phyloP scores from a whole-genome alignment of 2,329 filamentous ascomycete species.

The Apiospora hydei region DNA sequence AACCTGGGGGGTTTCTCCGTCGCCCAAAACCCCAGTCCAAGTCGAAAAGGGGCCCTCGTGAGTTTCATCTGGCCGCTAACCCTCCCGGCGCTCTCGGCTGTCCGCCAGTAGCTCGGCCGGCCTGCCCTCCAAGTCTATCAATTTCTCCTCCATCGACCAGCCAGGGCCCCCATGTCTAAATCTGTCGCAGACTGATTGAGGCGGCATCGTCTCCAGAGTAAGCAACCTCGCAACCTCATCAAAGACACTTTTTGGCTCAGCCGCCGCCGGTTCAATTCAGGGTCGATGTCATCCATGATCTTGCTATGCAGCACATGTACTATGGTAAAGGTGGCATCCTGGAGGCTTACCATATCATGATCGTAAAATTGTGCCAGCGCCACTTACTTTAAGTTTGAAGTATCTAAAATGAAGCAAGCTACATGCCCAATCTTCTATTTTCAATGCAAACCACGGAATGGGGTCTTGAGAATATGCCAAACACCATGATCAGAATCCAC shows the following conservation, averaged over 20 bases:
- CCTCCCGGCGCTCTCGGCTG: slow-evolving; percentile 6
- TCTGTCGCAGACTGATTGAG: slow-evolving; percentile 16
- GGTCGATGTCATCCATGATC: neutral
- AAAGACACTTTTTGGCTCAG: slow-evolving; percentile 3
- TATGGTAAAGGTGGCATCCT: neutral
- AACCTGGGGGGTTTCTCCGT: slow-evolving; percentile 3
- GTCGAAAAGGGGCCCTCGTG: neutral
- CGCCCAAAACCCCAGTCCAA: neutral
- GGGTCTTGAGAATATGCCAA: neutral
- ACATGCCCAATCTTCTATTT: slow-evolving; percentile 1
- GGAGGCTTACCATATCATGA: neutral
- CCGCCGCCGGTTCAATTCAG: neutral
- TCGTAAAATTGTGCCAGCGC: neutral
- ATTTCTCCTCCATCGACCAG: neutral
- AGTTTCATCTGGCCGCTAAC: slow-evolving; percentile 16
- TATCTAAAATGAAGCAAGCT: slow-evolving; percentile 13
- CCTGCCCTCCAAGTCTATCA: neutral
- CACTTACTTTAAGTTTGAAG: slow-evolving; percentile 5
- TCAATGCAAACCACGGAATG: slow-evolving; percentile 10
- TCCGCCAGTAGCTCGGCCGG: slow-evolving; percentile 9
- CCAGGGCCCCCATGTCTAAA: slow-evolving; percentile 16
- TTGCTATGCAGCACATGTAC: neutral
- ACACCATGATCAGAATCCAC: neutral
- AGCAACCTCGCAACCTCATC: slow-evolving; percentile 17
- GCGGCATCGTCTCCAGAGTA: neutral